A percentile compares a stretch with the other conserved stretches of the same genome.
phyloP scores from a whole-genome alignment of 495 filamentous ascomycete genomes.

The Penicillium steckii region DNA sequence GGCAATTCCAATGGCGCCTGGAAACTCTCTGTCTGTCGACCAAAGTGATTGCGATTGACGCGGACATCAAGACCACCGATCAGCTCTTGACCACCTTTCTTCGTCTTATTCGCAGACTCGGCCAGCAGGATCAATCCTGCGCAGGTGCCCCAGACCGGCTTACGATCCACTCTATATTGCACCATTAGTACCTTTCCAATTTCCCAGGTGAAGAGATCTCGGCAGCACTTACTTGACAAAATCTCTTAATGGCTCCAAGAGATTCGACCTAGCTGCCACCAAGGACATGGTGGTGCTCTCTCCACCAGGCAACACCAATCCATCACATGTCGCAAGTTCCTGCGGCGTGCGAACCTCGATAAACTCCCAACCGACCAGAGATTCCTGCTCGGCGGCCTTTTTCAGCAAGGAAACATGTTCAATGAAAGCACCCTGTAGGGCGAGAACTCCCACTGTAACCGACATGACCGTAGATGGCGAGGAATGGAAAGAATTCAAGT shows the following conservation, averaged over 20 bases:
- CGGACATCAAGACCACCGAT: conserved; percentile 90
- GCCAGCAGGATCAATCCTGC: conserved; percentile 91
- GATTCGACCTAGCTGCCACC: conserved; percentile 73
- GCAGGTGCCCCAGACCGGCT: conserved; percentile 95
- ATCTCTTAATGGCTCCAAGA: conserved; percentile 81
- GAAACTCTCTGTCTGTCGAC: conserved; percentile 91
- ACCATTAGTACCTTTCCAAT: conserved; percentile 15
- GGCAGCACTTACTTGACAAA: conserved; percentile 85
- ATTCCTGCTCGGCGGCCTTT: conserved; percentile 52
- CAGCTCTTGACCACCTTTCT: conserved; percentile 88
- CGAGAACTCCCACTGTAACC: conserved; percentile 79
- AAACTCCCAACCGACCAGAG: conserved; percentile 54
- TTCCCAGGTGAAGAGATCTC: not conserved
- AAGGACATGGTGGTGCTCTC: conserved; percentile 94
- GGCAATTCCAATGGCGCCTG: conserved; percentile 71
- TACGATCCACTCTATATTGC: conserved; percentile 48
- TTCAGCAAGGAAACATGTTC: conserved; percentile 81
- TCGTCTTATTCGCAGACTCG: conserved; percentile 83
- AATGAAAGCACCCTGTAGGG: conserved; percentile 89
- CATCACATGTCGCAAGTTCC: conserved; percentile 73
- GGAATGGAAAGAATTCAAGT: not conserved
- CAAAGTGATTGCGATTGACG: conserved; percentile 95
- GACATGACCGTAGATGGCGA: conserved; percentile 27
- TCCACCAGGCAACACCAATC: conserved; percentile 86
- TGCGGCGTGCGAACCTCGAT: conserved; percentile 74